Evolutionary conservation across 805 yeast species (phyloP).

Genomic region (Grigorovia yakushimaensis): DNA sequence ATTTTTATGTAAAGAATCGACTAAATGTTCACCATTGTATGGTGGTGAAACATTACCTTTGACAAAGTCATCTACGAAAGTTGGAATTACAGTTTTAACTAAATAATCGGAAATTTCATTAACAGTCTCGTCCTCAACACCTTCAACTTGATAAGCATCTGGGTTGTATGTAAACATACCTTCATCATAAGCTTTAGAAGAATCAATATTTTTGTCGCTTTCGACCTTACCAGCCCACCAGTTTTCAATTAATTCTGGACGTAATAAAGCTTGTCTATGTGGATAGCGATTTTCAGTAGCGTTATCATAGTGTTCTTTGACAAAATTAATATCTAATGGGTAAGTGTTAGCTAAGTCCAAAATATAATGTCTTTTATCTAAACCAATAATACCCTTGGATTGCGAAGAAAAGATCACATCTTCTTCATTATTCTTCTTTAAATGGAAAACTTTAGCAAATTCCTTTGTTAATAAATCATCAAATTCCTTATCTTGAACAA

Average conservation of each 20-base stretch:
- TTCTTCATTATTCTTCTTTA: constrained; percentile 37
- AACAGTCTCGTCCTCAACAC: constrained; percentile 38
- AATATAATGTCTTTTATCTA: constrained; percentile 75
- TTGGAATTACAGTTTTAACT: constrained; percentile 49
- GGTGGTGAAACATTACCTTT: constrained; percentile 48
- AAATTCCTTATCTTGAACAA: constrained; percentile 45
- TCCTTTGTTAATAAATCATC: constrained; percentile 42
- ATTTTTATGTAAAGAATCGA: constrained; percentile 55
- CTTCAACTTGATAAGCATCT: constrained; percentile 52
- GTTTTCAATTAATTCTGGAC: constrained; percentile 82
- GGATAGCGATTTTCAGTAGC: constrained; percentile 55
- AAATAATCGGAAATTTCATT: constrained; percentile 62
- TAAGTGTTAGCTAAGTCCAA: constrained; percentile 77
- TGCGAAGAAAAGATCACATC: constrained; percentile 62
- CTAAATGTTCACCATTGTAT: constrained; percentile 70
- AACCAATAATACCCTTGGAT: constrained; percentile 77
- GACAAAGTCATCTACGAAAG: constrained; percentile 38
- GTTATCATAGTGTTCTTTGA: constrained; percentile 42
- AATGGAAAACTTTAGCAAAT: constrained; percentile 67
- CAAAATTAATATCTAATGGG: constrained; percentile 74
- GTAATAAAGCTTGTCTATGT: constrained; percentile 64
- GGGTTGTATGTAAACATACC: constrained; percentile 59
- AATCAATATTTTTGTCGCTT: constrained; percentile 16
- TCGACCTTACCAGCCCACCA: constrained; percentile 76
- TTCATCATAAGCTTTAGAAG: constrained; percentile 32